Evolutionary conservation across 2,329 filamentous ascomycete species (phyloP), one percentile per base, ranked within the genome.

Genomic region (Juglanconis sp.): DNA sequence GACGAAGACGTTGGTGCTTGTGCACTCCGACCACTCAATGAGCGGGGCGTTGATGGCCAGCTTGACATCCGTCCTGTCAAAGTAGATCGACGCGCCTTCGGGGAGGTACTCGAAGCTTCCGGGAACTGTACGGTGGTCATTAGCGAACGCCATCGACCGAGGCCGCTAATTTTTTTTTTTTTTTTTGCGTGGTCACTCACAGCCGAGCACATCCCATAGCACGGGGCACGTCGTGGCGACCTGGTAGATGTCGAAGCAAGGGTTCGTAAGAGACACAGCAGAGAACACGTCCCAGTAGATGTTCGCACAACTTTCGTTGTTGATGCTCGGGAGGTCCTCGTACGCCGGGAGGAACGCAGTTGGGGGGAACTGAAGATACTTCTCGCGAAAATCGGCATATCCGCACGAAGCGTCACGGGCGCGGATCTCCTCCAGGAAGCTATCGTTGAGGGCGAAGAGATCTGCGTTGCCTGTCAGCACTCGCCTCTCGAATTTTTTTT

Each of bases 191-290:
- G 17, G 17, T 24, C n/a, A 49, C 57, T 60, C n/a, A 56, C 60
- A 88, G 15, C 85, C 85, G 3, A 93, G 77, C 0, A 89, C 83
- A 60, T 92, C 87, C 81, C 85, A 91, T 2, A 84, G 76, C 3
- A 87, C 65, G 0, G 91, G 91, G 70, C 91, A 95, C 11, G 86
- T 89, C 4, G 85, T 86, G 2, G 84, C 84, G 13, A 94, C 82
- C 54, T 89, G 84, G 74, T 94, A 95, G 10, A 90, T 77, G 70
- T 92, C 86, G 74, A 89, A 96, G 77, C 91, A 95, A 0, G 91
- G 91, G 74, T 95, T 95, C 38, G 84, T 72, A 1, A 76, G 68
- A 4, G 77, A 63, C 7, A 81, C 81, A 35, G 85, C 87, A 0
- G 77, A 65, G 66, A 76, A 77, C 35, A 90, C 81, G 30, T 81